Conservation (phyloP, 108 stramenopile species). For the Cyclotella cryptica region DNA sequence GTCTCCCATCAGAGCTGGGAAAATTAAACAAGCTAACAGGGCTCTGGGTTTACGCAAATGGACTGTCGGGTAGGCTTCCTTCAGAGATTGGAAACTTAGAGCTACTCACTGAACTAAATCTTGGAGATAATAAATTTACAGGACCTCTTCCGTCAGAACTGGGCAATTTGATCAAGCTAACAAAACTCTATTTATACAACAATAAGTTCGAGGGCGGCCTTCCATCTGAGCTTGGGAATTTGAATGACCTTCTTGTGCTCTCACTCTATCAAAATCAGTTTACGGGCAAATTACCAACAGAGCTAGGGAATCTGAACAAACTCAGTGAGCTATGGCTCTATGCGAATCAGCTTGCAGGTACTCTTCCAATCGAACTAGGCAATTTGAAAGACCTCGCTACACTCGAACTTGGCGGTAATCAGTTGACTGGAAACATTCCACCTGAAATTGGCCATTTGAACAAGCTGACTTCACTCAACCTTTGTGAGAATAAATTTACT, state of each 20-base stretch:
- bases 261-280: not conserved
- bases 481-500: conserved; percentile 2
- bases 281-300: too few species aligned
- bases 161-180: not conserved
- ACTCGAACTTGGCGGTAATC: conserved; percentile 16
- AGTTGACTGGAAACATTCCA: conserved; percentile 60
- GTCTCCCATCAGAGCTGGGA: not conserved
- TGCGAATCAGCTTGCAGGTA: conserved; percentile 14
- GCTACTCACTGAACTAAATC: not conserved
- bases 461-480: conserved; percentile 22
- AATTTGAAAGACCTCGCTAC: conserved; percentile 22
- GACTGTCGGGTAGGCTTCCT: not conserved
- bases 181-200: not conserved
- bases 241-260: not conserved
- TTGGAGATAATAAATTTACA: not conserved
- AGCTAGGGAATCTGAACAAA: conserved; percentile 9
- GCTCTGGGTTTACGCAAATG: not conserved
- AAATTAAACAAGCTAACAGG: not conserved
- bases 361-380: conserved; percentile 42
- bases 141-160: not conserved
- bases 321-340: conserved; percentile 10
- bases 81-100: not conserved
- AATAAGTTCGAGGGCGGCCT: not conserved
- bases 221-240: not conserved
- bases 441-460: conserved; percentile 24